Evolutionary conservation across 2,329 filamentous ascomycete genomes (phyloP).

Genomic region (Colletotrichum salicis): DNA sequence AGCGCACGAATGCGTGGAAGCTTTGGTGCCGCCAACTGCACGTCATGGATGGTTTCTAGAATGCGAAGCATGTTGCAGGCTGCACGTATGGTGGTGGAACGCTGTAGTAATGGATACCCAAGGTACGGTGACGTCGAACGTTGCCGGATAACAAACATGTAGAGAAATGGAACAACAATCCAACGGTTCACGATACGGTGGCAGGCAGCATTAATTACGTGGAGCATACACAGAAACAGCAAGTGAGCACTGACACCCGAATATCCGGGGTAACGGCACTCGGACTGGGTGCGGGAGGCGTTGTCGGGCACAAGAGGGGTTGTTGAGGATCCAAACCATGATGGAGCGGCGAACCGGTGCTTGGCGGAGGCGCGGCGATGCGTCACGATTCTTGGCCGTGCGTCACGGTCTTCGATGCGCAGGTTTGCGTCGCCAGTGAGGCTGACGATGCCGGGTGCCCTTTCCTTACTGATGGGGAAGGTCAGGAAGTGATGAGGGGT

Average conservation of each 20-base stretch:
- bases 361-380: constrained; percentile 10
- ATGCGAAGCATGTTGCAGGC: neutral
- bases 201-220: neutral
- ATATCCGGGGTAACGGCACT: neutral
- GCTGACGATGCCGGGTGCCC: neutral
- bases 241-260: neutral
- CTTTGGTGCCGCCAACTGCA: neutral
- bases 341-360: constrained; percentile 12
- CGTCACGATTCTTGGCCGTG: constrained; percentile 7
- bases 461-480: neutral
- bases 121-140: neutral
- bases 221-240: neutral
- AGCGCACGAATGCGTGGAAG: neutral
- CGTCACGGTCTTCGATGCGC: constrained; percentile 8
- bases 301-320: neutral
- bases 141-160: neutral
- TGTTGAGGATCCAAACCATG: neutral
- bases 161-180: neutral
- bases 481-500: constrained; percentile 7
- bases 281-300: neutral
- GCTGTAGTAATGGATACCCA: neutral
- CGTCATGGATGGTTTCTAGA: neutral
- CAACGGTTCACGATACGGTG: neutral
- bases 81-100: neutral
- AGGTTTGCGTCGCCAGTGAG: constrained; percentile 5